A percentile compares a stretch with the other conserved stretches of the same genome.
Conservation (phyloP, 2,329 filamentous ascomycete species). For the Diaporthe citri region DNA sequence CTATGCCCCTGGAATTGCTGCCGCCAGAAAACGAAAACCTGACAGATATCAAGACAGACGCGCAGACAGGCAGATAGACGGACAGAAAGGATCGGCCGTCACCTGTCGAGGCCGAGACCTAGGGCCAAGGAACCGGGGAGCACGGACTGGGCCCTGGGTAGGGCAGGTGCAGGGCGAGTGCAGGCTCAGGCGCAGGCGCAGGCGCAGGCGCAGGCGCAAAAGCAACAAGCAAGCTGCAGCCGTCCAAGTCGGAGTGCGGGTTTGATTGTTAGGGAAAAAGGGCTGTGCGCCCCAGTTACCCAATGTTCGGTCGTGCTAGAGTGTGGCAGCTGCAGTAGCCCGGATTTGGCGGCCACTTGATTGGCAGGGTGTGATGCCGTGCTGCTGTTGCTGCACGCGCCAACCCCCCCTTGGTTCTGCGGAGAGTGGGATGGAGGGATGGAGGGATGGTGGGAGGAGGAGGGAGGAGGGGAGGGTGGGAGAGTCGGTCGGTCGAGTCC, state of each 20-base stretch:
- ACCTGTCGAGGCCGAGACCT: not conserved
- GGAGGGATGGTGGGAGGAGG: too few species aligned
- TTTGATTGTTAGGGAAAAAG: slow-evolving; percentile 29
- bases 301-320: slow-evolving; percentile 24
- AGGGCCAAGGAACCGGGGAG: not conserved
- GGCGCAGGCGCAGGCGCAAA: not conserved
- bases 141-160: not conserved
- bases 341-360: slow-evolving; percentile 6
- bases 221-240: slow-evolving; percentile 21
- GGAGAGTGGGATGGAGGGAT: not conserved
- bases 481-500: not conserved
- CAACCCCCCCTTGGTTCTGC: slow-evolving; percentile 6
- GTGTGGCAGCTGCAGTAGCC: slow-evolving; percentile 32
- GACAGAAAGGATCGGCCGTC: not conserved
- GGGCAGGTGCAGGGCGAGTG: slow-evolving; percentile 1
- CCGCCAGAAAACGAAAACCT: not conserved
- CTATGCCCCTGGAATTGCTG: not conserved
- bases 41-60: not conserved
- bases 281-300: slow-evolving; percentile 20
- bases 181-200: not conserved
- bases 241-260: slow-evolving; percentile 6
- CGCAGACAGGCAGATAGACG: not conserved
- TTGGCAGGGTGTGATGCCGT: slow-evolving; percentile 24
- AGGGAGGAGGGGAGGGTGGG: not conserved
- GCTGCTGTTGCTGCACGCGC: slow-evolving; percentile 4